Evolutionary conservation across 495 filamentous ascomycete species (phyloP), one percentile per base, ranked within the genome.

Genomic region (Lophium mytilinum): DNA sequence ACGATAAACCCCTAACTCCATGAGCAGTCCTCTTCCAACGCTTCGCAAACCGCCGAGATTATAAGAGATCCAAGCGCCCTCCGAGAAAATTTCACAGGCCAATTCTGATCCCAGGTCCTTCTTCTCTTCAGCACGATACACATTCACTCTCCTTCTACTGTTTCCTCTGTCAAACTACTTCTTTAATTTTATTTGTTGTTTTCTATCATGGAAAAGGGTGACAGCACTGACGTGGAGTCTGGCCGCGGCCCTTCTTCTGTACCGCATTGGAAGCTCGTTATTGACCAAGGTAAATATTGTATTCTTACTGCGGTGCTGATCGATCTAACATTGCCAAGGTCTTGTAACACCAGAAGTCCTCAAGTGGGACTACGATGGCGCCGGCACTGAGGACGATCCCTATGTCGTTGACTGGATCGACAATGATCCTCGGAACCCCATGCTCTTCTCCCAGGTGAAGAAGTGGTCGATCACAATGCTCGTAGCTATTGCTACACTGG

Each of bases 331-430:
- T 41, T 14, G 11, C 17, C 39, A 14, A 41, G 39, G 39, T 14
- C 39, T 75, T 52, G 58, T 83, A 34, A 83, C 78, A 4, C 72
- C 75, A 15, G 76, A 76, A 59, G 77, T 89, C 12, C 65, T 80
- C 54, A 76, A 82, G 46, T 76, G 53, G 56, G 63, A 73, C 4
- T 92, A 90, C 64, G 66, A 75, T 37, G 88, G 89, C 14, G 74
- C 78, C 3, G 89, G 89, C 54, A 92, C 87, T 11, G 73, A 79
- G 19, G 83, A 86, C 9, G 82, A 88, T 45, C 89, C 89, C 0
- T 92, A 83, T 61, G 66, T 83, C 9, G 84, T 92, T 60, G 81
- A 85, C 56, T 92, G 83, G 74, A 79, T 92, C 3, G 80, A 82
- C 14, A 66, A 84, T 33, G 89, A 94, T 66, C 77, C 79, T 1